Evolutionary conservation across 1,284 basidiomycete species (phyloP).

Genomic region (Polyporus tsugae): DNA sequence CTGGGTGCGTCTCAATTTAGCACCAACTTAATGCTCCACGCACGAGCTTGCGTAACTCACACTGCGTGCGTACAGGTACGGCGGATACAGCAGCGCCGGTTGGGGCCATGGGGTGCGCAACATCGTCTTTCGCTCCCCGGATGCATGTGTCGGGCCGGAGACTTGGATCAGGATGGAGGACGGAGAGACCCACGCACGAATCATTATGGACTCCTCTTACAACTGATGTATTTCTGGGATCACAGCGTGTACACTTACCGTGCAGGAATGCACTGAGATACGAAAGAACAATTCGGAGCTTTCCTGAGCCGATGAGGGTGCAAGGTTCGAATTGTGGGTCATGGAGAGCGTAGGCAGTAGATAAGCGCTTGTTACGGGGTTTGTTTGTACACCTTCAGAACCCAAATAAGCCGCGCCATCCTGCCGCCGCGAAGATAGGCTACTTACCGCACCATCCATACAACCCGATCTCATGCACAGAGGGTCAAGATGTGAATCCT

Average conservation of each 20-base stretch:
- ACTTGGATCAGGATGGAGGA: slow-evolving; percentile 62
- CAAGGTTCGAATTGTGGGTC: no score
- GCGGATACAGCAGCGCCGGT: slow-evolving; percentile 59
- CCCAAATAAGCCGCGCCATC: neutral
- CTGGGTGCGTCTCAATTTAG: slow-evolving; percentile 53
- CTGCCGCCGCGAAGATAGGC: no score
- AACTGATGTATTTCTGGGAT: slow-evolving; percentile 10
- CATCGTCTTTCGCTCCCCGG: slow-evolving; percentile 59
- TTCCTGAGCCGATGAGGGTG: no score
- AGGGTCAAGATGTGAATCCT: slow-evolving; percentile 11
- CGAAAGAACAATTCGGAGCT: no score
- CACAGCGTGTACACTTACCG: neutral
- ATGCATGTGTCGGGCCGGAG: slow-evolving; percentile 54
- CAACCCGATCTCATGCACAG: neutral
- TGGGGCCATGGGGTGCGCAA: slow-evolving; percentile 77
- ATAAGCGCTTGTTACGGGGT: neutral
- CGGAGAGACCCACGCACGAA: slow-evolving; percentile 32
- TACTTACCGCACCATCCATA: neutral
- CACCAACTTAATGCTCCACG: neutral
- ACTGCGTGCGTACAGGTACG: slow-evolving; percentile 53
- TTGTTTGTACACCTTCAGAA: neutral
- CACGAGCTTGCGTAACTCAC: neutral
- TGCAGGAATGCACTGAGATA: no score
- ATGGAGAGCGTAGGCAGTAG: no score
- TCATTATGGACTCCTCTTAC: slow-evolving; percentile 30